phyloP scores from a whole-genome alignment of 1,139 yeast species.

The Geotrichum restrictum region DNA sequence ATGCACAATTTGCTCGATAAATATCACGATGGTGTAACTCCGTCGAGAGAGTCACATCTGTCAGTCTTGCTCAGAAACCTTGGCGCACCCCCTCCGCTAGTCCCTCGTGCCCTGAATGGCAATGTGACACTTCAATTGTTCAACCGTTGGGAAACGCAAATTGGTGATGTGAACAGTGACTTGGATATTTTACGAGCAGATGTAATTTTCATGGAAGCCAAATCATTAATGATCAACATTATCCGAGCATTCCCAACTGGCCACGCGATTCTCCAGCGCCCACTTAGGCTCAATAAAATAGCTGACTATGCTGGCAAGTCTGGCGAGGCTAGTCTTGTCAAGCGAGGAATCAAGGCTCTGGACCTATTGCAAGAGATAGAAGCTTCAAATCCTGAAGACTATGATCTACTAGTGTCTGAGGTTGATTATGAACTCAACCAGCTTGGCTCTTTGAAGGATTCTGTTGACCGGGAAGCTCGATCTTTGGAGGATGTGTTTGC shows the following conservation, averaged over 20 bases:
- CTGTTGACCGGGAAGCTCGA: conserved; percentile 37
- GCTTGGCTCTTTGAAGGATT: conserved; percentile 39
- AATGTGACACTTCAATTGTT: conserved; percentile 37
- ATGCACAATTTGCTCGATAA: conserved; percentile 40
- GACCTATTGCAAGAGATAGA: conserved; percentile 37
- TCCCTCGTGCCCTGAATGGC: conserved; percentile 37
- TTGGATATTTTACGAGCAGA: conserved; percentile 38
- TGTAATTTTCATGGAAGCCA: conserved; percentile 41
- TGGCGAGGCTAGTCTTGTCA: conserved; percentile 36
- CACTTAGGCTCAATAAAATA: conserved; percentile 34
- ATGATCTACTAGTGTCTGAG: conserved; percentile 36
- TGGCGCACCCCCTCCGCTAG: conserved; percentile 36
- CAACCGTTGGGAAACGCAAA: conserved; percentile 40
- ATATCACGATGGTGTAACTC: conserved; percentile 30
- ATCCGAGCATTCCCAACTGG: conserved; percentile 39
- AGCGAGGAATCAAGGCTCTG: conserved; percentile 39
- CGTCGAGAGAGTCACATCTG: conserved; percentile 30
- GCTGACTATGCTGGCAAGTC: conserved; percentile 39
- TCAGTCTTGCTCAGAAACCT: conserved; percentile 34
- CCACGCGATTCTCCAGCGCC: conserved; percentile 32
- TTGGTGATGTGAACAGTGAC: conserved; percentile 36
- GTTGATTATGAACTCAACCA: conserved; percentile 41
- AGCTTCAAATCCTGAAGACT: conserved; percentile 34
- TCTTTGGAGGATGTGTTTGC: conserved; percentile 39
- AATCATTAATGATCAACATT: conserved; percentile 40